phyloP scores from a whole-genome alignment of 2,329 filamentous ascomycete genomes.

The Cladorrhinum sp. region DNA sequence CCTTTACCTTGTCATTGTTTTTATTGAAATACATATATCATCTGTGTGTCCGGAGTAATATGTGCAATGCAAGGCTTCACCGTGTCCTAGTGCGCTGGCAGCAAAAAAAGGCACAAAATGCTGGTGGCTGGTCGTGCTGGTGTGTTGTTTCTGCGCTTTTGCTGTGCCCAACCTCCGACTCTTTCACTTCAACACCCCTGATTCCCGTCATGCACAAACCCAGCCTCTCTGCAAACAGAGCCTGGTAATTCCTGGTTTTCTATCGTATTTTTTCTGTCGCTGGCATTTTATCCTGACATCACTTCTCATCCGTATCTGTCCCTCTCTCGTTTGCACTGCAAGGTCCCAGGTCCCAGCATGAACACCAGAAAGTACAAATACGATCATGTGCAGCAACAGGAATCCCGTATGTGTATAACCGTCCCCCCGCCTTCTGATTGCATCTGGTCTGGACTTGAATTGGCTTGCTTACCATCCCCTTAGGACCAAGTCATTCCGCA shows the following conservation, averaged over 20 bases:
- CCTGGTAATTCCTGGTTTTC: not conserved
- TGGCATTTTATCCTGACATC: not conserved
- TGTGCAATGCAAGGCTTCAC: not conserved
- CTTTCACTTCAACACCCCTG: not conserved
- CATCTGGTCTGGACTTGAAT: not conserved
- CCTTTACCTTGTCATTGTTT: not conserved
- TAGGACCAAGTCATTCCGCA: slow-evolving; percentile 4
- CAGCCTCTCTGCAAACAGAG: slow-evolving; percentile 3
- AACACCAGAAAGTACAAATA: not conserved
- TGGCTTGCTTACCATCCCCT: not conserved
- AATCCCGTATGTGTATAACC: slow-evolving; percentile 3
- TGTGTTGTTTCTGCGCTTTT: not conserved
- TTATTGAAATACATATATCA: not conserved
- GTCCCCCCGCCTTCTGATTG: not conserved
- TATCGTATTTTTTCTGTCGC: not conserved
- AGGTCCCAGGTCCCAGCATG: not conserved
- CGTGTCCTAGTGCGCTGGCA: not conserved
- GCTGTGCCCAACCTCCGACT: slow-evolving; percentile 3
- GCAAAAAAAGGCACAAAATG: not conserved
- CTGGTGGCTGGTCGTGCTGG: slow-evolving; percentile 9
- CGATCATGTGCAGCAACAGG: slow-evolving; percentile 1
- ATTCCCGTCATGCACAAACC: not conserved
- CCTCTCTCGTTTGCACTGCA: not conserved
- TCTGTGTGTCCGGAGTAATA: not conserved
- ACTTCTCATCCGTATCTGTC: not conserved